Evolutionary conservation across 1,284 basidiomycete genomes (phyloP), one percentile per base, ranked within the genome.

Genomic region (Apiotrichum gamsii): DNA sequence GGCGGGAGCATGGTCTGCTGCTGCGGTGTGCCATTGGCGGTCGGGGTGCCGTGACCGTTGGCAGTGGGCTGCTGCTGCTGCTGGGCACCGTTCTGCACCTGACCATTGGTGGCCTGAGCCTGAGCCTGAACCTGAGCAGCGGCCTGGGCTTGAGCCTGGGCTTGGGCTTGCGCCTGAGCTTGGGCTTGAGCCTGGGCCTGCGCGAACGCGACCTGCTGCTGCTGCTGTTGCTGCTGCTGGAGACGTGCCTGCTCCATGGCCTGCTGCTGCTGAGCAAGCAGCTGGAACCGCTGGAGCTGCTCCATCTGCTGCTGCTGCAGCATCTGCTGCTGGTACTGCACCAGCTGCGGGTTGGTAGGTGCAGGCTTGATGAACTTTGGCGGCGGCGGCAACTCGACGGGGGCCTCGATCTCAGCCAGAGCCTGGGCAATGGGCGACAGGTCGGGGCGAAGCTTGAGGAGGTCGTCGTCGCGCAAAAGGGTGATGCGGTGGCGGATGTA

Each of bases 301-400:
- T 65, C 61, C 49, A 67, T 61, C 47, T 69, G 67, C 50, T 67
- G 65, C 37, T 57, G 53, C 39, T 69, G 68, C 16, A 54, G 43
- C 47, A 65, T 53, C 29, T 60, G 52, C 33, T 60, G 53, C 37
- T 61, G 57, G 31, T 56, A 57, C 18, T 56, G 55, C 4, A 60
- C 49, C 4, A 62, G 31, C 38, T 62, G 61, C 14, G 58, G 60
- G 39, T 62, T 59, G 20, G 56, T 58, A 4, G 57, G 60, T 1
- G 57, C 57, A 4, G 69, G 68, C 31, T 66, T 62, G 39, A 62
- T 60, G 45, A 72, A 69, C 39, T 65, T 59, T 6, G 69, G 65
- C 16, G 62, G 59, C 5, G 62, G 65, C 8, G 71, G 71, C 2
- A 65, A 42, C 31, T 72, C 69, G 16, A 60, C 49, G 0, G 66